Percentiles rank a stretch among this genome's conserved stretches.
Evolutionary conservation across 179 eudicot genomes (phyloP).

Genomic region (Camellia oleifera): DNA sequence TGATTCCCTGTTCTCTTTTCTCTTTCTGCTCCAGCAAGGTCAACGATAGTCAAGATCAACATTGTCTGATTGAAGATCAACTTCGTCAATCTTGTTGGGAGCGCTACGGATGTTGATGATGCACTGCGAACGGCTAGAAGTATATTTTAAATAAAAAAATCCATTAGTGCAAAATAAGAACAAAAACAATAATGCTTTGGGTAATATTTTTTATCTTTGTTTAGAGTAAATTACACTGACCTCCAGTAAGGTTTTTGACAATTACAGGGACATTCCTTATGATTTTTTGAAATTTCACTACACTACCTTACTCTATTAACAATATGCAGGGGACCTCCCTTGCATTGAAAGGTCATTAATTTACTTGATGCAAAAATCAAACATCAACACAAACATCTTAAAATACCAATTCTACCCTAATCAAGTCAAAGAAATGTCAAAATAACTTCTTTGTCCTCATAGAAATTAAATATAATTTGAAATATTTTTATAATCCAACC

Average conservation of each 20-base stretch:
- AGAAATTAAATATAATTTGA: neutral
- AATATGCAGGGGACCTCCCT: neutral
- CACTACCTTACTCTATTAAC: too few relatives aligned
- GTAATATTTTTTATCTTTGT: neutral
- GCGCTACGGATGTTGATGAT: constrained; percentile 68
- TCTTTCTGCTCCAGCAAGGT: constrained; percentile 97
- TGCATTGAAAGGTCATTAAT: neutral
- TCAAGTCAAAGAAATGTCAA: neutral
- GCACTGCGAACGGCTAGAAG: constrained; percentile 89
- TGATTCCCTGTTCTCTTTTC: constrained; percentile 91
- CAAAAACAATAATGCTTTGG: neutral
- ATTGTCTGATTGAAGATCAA: constrained; percentile 24
- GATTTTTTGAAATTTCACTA: too few relatives aligned
- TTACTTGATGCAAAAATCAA: neutral
- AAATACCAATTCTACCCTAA: neutral
- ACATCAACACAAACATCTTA: neutral
- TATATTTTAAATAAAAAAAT: constrained; percentile 1
- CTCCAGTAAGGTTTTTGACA: neutral
- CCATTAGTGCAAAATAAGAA: neutral
- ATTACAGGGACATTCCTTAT: neutral
- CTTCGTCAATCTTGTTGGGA: constrained; percentile 31
- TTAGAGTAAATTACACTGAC: neutral
- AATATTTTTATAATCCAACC: too few relatives aligned
- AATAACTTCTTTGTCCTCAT: neutral
- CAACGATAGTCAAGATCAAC: constrained; percentile 80